Base-by-base conservation (phyloP, 1,284 basidiomycete genomes). In the Xerocomus nothofagi region DNA sequence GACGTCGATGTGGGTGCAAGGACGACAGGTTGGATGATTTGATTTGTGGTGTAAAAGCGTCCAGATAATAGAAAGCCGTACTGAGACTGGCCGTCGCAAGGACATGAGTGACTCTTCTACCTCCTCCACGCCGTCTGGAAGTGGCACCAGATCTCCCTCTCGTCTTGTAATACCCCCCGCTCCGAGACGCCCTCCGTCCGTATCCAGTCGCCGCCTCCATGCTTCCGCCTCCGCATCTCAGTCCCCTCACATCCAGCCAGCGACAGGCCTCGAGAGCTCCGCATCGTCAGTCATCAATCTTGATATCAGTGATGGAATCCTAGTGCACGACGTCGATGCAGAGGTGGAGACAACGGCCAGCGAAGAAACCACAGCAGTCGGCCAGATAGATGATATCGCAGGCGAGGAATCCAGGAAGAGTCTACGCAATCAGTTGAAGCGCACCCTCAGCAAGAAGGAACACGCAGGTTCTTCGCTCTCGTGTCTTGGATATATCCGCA, bases 1-100 rank as follows among this genome's bases (percentile, higher is more conserved):
- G 11, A 60, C 56, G 4, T 74, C 68, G 1, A 74, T 91, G 66
- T 93, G 88, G 88, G 76, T 92, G 3, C 87, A 91, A 67, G 91
- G 91, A 11, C 63, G 34, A 20, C 51, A 20, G 8, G 41, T 66
- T 8, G 37, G 24, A 7, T 64, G 47, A 52, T 20, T 60, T n/a
- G n/a, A 24, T 60, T 60, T 64, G 49, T 34, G 47, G 37, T 32
- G 10, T 36, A n/a, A n/a, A n/a, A n/a, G n/a, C n/a, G 26, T 34
- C 30, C 36, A 8, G 14, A 53, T 53, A n/a, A n/a, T 56, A 34
- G 54, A 54, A 1, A 30, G 14, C 4, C 4, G 36, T 21, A 9
- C 39, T 41, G 26, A 23, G 21, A 7, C n/a, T 15, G 34, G 44
- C 36, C 39, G 41, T 52, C 39, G 39, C 49, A 42, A 12, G 45